Conservation (phyloP, 768 basidiomycete species). For the Amanita fuliginea region DNA sequence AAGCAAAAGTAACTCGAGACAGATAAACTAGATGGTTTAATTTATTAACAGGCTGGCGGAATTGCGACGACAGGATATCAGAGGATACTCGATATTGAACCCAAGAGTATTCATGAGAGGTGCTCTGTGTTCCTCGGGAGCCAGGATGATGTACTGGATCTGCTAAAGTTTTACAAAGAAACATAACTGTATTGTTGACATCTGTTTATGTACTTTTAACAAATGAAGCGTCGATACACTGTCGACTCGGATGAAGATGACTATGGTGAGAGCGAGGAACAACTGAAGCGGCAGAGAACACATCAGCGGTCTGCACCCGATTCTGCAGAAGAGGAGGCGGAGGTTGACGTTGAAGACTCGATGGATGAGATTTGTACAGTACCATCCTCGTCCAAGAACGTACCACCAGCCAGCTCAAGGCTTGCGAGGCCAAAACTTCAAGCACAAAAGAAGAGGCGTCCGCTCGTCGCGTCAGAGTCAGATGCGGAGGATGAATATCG, state of each 20-base stretch:
- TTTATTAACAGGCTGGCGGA: conserved; percentile 69
- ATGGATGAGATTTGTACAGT: conserved; percentile 7
- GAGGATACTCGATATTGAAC: conserved; percentile 84
- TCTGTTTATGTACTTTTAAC: conserved; percentile 11
- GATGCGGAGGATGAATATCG: conserved; percentile 13
- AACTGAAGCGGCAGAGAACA: not conserved
- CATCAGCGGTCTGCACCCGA: not conserved
- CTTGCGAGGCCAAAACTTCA: not conserved
- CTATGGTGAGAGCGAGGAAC: conserved; percentile 9
- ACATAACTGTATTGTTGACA: conserved; percentile 9
- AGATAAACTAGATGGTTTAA: not conserved
- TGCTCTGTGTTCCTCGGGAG: conserved; percentile 91
- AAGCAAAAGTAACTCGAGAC: conserved; percentile 10
- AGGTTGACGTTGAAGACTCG: conserved; percentile 11
- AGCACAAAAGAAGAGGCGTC: not conserved
- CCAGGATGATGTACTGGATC: conserved; percentile 84
- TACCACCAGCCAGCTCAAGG: not conserved
- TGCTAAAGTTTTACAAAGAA: conserved; percentile 76
- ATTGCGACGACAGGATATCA: conserved; percentile 92
- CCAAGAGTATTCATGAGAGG: conserved; percentile 83
- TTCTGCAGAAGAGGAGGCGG: conserved; percentile 7
- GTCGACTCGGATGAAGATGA: conserved; percentile 19
- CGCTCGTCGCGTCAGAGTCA: conserved; percentile 10
- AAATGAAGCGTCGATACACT: conserved; percentile 16
- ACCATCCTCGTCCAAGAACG: not conserved